These are phyloP conservation scores for Fonsecaea pugnacius DNA, from an alignment of 2,329 filamentous ascomycete species.

Conservation along the genomic window DNA sequence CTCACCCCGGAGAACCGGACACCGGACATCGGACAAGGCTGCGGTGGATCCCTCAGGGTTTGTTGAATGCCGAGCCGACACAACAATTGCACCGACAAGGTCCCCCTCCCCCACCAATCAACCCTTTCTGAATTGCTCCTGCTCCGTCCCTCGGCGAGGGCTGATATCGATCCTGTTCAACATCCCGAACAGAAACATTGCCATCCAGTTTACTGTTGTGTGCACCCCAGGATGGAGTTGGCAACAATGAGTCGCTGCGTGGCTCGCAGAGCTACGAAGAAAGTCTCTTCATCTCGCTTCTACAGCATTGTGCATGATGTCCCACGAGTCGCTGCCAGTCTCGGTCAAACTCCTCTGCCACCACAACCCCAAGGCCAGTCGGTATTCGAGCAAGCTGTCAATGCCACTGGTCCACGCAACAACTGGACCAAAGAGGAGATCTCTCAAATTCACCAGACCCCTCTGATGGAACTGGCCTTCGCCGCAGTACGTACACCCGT, in stretches of 20 bases:
- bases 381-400: conserved; percentile 57
- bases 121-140: conserved; percentile 8
- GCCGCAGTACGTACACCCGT: conserved; percentile 63
- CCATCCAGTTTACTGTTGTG: neutral
- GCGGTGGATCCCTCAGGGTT: neutral
- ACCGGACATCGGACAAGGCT: neutral
- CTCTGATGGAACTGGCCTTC: conserved; percentile 76
- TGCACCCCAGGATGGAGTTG: conserved; percentile 37
- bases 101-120: conserved; percentile 19
- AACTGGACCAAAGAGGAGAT: conserved; percentile 85
- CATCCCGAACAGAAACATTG: conserved; percentile 10
- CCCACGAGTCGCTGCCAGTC: conserved; percentile 28
- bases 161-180: conserved; percentile 11
- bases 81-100: neutral
- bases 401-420: conserved; percentile 65
- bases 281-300: conserved; percentile 23
- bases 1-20: neutral
- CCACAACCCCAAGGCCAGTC: conserved; percentile 28
- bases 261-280: conserved; percentile 29
- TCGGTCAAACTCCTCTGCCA: conserved; percentile 31
- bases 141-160: conserved; percentile 4
- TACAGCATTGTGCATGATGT: conserved; percentile 39
- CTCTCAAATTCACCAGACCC: conserved; percentile 77
- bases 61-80: conserved; percentile 6
- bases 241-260: conserved; percentile 31